Evolutionary conservation across 164 flowering plant genomes (phyloP), one percentile per base, ranked within the genome.

Genomic region (Chloranthus sessilifolius): DNA sequence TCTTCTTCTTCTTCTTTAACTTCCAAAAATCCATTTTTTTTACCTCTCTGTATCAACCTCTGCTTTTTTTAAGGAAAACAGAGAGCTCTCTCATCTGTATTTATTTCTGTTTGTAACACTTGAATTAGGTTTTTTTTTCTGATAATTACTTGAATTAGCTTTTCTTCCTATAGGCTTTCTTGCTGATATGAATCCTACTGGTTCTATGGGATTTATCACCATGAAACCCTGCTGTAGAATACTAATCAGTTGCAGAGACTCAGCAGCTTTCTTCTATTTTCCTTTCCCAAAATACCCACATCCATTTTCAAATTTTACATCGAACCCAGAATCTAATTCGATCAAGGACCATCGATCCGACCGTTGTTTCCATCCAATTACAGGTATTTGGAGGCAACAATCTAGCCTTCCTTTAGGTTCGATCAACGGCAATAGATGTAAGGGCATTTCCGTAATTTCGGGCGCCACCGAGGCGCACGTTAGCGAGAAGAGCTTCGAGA

Each of bases 181-280:
- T 47, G 27, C n/a, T 47, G 50, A 7, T 7, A 47, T 47, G 50
- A 47, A 17, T 25, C 4, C 43, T 3, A 12, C 23, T 33, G 5
- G 14, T 41, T 76, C 73, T 53, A 63, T 85, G 53, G 82, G 80
- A 19, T 55, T 75, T 53, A 62, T 79, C 10, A 68, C 74, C 31
- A 67, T 81, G 74, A 85, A 65, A 53, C 95, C 91, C 50, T 77
- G 79, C 59, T 75, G 91, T 68, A 81, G 77, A 61, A 61, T 78
- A 24, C 56, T 81, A 9, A 64, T 67, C 50, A 51, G 65, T 3
- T 70, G 63, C 41, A 59, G 25, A 23, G 35, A 22, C 4, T 21
- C 40, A 10, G 4, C 40, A 10, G 4, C 24, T 2, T 26, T 38
- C 3, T 15, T 24, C 21, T 43, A 52, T 25, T 50, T 58, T 53